Percentiles rank a stretch among this genome's conserved stretches.
Evolutionary conservation across 345 rosid genomes (phyloP).

Genomic region (Citrus trifoliata): DNA sequence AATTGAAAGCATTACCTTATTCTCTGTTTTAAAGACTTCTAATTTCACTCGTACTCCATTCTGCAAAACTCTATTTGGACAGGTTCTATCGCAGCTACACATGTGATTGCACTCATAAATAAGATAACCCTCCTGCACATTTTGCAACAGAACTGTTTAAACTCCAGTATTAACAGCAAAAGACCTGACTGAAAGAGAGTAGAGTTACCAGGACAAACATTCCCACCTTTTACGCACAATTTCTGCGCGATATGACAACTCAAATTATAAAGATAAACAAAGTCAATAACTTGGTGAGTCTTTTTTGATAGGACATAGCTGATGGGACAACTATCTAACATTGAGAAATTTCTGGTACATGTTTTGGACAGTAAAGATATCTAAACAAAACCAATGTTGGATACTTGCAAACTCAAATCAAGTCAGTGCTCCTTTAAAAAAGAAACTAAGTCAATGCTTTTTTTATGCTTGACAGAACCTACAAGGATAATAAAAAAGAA

Average conservation of each 20-base stretch:
- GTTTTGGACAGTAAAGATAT: background rate
- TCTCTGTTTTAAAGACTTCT: slow-evolving; percentile 78
- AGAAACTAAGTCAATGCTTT: background rate
- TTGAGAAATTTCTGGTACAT: background rate
- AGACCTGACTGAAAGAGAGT: background rate
- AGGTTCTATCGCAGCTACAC: slow-evolving; percentile 72
- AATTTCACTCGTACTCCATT: slow-evolving; percentile 67
- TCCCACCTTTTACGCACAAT: background rate
- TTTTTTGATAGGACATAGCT: background rate
- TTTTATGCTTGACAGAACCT: background rate
- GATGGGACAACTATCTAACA: background rate
- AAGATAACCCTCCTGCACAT: slow-evolving; percentile 91
- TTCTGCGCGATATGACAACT: background rate
- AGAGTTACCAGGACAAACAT: background rate
- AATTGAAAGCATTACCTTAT: slow-evolving; percentile 52
- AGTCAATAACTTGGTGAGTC: background rate
- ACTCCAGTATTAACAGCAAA: background rate
- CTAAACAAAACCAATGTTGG: background rate
- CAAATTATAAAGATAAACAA: background rate
- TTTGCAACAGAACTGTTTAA: slow-evolving; percentile 17
- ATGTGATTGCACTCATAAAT: slow-evolving; percentile 89
- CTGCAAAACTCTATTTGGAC: slow-evolving; percentile 92
- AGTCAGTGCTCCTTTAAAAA: background rate
- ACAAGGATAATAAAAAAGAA: background rate
- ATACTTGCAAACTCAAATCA: slow-evolving; percentile 2